phyloP scores from a whole-genome alignment of 2,329 filamentous ascomycete genomes.

The Stagonosporopsis cucurbitacearum region DNA sequence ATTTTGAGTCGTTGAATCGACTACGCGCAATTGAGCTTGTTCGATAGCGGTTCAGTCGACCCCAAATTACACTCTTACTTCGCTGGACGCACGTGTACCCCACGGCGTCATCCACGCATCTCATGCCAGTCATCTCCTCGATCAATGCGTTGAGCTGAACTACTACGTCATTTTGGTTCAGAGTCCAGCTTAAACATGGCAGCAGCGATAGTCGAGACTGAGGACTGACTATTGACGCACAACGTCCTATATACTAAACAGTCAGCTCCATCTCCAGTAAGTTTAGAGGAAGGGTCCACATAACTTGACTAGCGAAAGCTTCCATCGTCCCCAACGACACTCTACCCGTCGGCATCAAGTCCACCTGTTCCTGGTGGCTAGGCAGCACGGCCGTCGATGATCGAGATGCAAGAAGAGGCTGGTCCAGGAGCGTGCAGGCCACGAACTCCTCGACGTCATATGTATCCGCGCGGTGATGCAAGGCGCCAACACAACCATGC shows the following conservation, averaged over 20 bases:
- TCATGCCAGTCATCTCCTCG: background rate
- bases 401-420: background rate
- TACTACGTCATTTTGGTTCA: background rate
- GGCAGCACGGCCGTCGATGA: background rate
- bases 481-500: background rate
- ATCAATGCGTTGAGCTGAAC: background rate
- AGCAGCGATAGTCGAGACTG: background rate
- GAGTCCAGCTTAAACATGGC: constrained; percentile 2
- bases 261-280: background rate
- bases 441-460: background rate
- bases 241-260: background rate
- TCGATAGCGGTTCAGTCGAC: background rate
- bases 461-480: background rate
- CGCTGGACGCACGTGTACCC: constrained; percentile 3
- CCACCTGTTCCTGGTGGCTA: constrained; percentile 12
- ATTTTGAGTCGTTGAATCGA: too few species aligned
- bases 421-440: background rate
- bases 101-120: background rate
- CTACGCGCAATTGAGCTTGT: background rate
- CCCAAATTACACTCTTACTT: constrained; percentile 1
- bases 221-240: background rate
- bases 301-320: background rate
- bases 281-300: background rate
- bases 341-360: constrained; percentile 9
- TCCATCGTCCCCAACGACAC: background rate